A percentile compares a stretch with the other conserved stretches of the same genome.
phyloP scores from a whole-genome alignment of 805 yeast genomes.

The Kuraishia cidri region DNA sequence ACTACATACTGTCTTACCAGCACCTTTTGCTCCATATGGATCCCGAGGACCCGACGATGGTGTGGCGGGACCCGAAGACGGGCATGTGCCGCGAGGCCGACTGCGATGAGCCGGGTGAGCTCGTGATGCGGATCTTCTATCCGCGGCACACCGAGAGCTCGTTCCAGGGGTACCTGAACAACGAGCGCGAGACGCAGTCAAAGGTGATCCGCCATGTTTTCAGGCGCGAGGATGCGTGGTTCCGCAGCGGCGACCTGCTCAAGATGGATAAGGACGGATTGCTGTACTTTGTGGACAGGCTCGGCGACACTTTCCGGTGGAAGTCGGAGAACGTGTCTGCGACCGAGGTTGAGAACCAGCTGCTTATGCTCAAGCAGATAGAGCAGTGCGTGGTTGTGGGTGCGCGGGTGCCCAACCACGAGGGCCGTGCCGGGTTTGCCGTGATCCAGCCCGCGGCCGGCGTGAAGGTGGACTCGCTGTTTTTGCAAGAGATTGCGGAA shows the following conservation, averaged over 20 bases:
- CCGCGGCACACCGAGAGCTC: slow-evolving; percentile 56
- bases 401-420: slow-evolving; percentile 74
- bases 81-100: slow-evolving; percentile 54
- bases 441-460: slow-evolving; percentile 38
- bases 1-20: slow-evolving; percentile 36
- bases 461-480: slow-evolving; percentile 13
- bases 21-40: slow-evolving; percentile 68
- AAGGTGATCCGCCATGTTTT: slow-evolving; percentile 71
- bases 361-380: slow-evolving; percentile 35
- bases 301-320: slow-evolving; percentile 97
- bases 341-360: slow-evolving; percentile 81
- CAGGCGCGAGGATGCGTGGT: slow-evolving; percentile 84
- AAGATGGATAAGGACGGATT: slow-evolving; percentile 58
- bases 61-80: slow-evolving; percentile 57
- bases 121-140: slow-evolving; percentile 66
- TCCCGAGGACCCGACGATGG: slow-evolving; percentile 64
- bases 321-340: slow-evolving; percentile 93
- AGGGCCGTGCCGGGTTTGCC: slow-evolving; percentile 93
- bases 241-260: slow-evolving; percentile 80
- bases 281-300: slow-evolving; percentile 79
- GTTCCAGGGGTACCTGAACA: slow-evolving; percentile 86
- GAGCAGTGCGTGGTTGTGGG: slow-evolving; percentile 83
- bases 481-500: slow-evolving; percentile 29
- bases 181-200: slow-evolving; percentile 67
- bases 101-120: slow-evolving; percentile 74